A percentile compares a stretch with the other conserved stretches of the same genome.
phyloP scores from a whole-genome alignment of 164 flowering plant genomes.

The Aristolochia californica region DNA sequence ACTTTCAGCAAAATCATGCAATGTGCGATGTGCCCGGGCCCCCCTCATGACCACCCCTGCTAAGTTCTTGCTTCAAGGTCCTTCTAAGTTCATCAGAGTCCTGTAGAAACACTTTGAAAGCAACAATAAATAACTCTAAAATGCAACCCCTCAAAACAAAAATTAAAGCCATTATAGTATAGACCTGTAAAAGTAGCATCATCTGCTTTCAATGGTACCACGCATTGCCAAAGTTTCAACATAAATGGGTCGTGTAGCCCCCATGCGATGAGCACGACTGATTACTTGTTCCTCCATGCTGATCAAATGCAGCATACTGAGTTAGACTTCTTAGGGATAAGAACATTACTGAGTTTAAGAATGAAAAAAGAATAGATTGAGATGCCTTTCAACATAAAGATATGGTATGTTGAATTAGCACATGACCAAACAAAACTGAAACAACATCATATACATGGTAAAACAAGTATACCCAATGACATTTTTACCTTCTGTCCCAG shows the following conservation, averaged over 20 bases:
- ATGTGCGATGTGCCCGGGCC: constrained; percentile 45
- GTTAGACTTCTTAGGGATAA: not conserved
- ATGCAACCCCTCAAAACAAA: not conserved
- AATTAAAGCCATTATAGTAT: not conserved
- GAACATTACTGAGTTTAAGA: too few species aligned
- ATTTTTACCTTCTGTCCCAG: constrained; percentile 86
- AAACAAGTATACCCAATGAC: not conserved
- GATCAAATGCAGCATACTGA: constrained; percentile 13
- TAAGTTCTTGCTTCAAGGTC: constrained; percentile 42
- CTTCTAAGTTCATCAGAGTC: constrained; percentile 42
- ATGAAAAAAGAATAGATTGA: too few species aligned
- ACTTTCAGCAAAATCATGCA: constrained; percentile 96
- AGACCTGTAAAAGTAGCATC: constrained; percentile 73
- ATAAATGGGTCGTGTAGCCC: constrained; percentile 86
- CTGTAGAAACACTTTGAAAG: constrained; percentile 4
- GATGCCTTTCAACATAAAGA: too few species aligned
- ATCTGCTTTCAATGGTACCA: constrained; percentile 96
- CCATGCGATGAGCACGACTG: constrained; percentile 99
- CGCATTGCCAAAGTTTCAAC: constrained; percentile 96
- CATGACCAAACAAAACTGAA: too few species aligned
- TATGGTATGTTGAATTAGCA: too few species aligned
- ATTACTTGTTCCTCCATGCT: constrained; percentile 99
- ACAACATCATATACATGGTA: too few species aligned
- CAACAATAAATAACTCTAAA: not conserved
- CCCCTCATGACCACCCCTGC: constrained; percentile 36